Evolutionary conservation across 2,329 filamentous ascomycete species (phyloP), one percentile per base, ranked within the genome.

Genomic region (Colletotrichum tropicale): DNA sequence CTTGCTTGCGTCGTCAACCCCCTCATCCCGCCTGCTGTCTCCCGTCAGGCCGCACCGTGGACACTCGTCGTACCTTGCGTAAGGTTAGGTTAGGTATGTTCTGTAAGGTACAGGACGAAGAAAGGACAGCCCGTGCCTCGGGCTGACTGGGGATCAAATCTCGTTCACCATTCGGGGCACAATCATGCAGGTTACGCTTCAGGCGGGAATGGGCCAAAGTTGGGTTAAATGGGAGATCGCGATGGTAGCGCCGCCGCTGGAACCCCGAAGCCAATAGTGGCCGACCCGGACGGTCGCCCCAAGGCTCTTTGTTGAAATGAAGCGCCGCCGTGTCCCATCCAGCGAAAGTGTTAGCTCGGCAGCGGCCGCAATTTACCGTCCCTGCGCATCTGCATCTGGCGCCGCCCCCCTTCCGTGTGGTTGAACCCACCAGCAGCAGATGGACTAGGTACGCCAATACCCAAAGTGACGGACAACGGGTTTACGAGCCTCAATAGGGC

Each of bases 241-340:
- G 64, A 76, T 65, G 70, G 74, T 76, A 74, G 74, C 74, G 74
- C 70, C 69, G 70, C 56, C 58, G 64, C 58, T 76, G 70, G 70
- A 74, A 74, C 56, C 70, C 43, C 32, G 21, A 68, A 56, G 36
- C 66, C 74, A 75, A 76, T 76, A 76, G 71, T 75, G 60, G 74
- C 71, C 58, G 71, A 71, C 66, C 66, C 38, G 55, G 71, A 66
- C 61, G 58, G 38, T 56, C 43, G n/a, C n/a, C 43, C n/a, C 43
- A 52, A 52, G 43, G 38, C 74, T 52, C 43, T 73, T 75, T 74
- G 60, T 76, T 76, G 66, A 75, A 76, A 75, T 76, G 74, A 75
- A 66, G 28, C 38, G 38, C n/a, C 28, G 65, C 71, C 60, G 34
- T 61, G 61, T 48, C 52, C 43, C 71, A 61, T 66, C 66, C 56